Base-by-base conservation (phyloP, 208 protist species). In the Leishmania tropica region DNA sequence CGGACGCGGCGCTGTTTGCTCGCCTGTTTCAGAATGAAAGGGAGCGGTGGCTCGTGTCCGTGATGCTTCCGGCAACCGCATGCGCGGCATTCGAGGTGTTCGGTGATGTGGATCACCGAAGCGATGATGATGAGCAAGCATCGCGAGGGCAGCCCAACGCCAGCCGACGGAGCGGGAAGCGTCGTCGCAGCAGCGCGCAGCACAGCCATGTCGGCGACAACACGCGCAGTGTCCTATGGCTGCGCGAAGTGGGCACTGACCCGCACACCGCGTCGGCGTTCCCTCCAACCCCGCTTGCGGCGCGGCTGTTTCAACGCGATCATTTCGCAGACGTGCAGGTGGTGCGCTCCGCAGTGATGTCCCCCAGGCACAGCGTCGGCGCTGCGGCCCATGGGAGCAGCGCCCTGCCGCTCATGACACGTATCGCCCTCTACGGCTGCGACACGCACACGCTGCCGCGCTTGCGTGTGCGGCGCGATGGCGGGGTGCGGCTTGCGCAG, bases 41-140 rank as follows among this genome's bases (percentile, higher is more conserved):
- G 78, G 82, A 85, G 74, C 78, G 78, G 45, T 85, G 82, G 82
- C 77, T 85, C 10, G 82, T 80, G 42, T 47, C 76, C 19, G 65
- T 79, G 15, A 73, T 85, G 58, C 48, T 85, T 31, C 82, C 82
- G 10, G 64, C 45, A 42, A 70, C 28, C 19, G 11, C 76, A 21
- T 60, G 6, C 42, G 56, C 76, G 1, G 58, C 76, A 40, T 24
- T 67, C 35, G 31, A 35, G 2, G n/a, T 2, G 48, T 10, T 6
- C 31, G 56, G 19, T 2, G 28, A 35, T 45, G 47, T 45, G 56
- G 3, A 31, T 31, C 0, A 15, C 47, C 8, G 45, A 19, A 15
- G n/a, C 24, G 51, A 54, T n/a, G 75, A 45, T 48, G 53, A 56
- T 51, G 47, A 7, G 24, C 54, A 7, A 28, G 35, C 35, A 71